phyloP scores from a whole-genome alignment of 1,284 basidiomycete species.

The Hymenochaete sp. region DNA sequence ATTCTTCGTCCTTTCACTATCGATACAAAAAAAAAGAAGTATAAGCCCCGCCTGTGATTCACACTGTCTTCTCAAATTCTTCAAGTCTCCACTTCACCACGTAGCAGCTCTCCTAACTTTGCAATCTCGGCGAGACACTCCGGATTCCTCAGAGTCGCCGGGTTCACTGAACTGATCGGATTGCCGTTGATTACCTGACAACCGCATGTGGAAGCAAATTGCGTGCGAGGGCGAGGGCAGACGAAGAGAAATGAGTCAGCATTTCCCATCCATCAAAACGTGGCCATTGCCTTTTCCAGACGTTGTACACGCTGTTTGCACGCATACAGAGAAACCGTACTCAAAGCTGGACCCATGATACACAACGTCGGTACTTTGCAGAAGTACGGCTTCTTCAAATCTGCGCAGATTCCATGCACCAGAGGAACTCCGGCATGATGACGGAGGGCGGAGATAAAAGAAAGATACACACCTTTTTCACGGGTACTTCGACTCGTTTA shows the following conservation, averaged over 20 bases:
- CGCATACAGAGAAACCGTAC: too few relatives aligned
- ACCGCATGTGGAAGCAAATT: conserved; percentile 13
- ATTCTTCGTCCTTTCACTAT: too few relatives aligned
- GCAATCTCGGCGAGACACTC: conserved; percentile 63
- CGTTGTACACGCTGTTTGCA: too few relatives aligned
- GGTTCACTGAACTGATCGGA: conserved; percentile 59
- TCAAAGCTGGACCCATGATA: too few relatives aligned
- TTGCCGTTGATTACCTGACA: conserved; percentile 76
- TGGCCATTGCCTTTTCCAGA: too few relatives aligned
- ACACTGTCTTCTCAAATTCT: too few relatives aligned
- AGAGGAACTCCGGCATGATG: background rate
- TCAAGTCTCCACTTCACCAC: conserved; percentile 35
- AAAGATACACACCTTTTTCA: conserved; percentile 57
- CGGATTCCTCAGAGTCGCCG: conserved; percentile 70
- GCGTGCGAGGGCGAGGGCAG: too few relatives aligned
- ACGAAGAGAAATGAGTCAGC: too few relatives aligned
- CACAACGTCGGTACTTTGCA: too few relatives aligned
- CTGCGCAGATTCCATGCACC: conserved; percentile 8
- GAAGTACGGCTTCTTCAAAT: conserved; percentile 21
- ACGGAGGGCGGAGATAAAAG: conserved; percentile 15
- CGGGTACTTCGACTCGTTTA: conserved; percentile 78
- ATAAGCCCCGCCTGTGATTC: too few relatives aligned
- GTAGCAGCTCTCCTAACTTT: conserved; percentile 44
- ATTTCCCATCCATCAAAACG: too few relatives aligned
- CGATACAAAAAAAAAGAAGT: too few relatives aligned